phyloP scores from a whole-genome alignment of 164 flowering plant species.

The Dillenia suffruticosa region DNA sequence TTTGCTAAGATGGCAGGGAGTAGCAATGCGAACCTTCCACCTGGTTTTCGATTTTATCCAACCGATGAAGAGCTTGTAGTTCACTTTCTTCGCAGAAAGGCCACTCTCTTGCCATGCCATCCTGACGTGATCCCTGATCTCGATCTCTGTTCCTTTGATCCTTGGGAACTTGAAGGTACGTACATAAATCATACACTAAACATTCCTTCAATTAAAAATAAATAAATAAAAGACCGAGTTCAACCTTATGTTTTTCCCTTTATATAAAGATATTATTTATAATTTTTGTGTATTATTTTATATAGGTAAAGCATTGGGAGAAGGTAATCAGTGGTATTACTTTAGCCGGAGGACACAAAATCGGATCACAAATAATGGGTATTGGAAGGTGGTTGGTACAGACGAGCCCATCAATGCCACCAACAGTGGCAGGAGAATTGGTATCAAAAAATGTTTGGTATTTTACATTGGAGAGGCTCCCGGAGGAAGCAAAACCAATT shows the following conservation, averaged over 20 bases:
- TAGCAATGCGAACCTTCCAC: constrained; percentile 50
- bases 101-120: constrained; percentile 51
- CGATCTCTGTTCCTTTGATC: constrained; percentile 66
- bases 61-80: constrained; percentile 83
- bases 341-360: constrained; percentile 56
- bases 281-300: background rate
- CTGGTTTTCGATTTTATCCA: constrained; percentile 76
- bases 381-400: constrained; percentile 55
- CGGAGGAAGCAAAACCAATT: constrained; percentile 38
- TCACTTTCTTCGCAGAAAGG: constrained; percentile 79
- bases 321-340: constrained; percentile 74
- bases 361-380: constrained; percentile 51
- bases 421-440: constrained; percentile 30
- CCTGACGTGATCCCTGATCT: constrained; percentile 87
- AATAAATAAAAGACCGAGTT: no score
- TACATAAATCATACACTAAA: background rate
- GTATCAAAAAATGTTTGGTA: constrained; percentile 37
- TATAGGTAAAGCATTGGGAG: constrained; percentile 72
- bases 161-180: constrained; percentile 87
- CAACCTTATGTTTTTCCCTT: no score
- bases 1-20: constrained; percentile 30
- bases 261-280: no score
- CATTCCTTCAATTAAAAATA: no score
- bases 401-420: constrained; percentile 45
- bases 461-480: constrained; percentile 44